These are phyloP conservation scores for Ustilago trichophora DNA, from an alignment of 1,284 basidiomycete species.

Conservation along the genomic window DNA sequence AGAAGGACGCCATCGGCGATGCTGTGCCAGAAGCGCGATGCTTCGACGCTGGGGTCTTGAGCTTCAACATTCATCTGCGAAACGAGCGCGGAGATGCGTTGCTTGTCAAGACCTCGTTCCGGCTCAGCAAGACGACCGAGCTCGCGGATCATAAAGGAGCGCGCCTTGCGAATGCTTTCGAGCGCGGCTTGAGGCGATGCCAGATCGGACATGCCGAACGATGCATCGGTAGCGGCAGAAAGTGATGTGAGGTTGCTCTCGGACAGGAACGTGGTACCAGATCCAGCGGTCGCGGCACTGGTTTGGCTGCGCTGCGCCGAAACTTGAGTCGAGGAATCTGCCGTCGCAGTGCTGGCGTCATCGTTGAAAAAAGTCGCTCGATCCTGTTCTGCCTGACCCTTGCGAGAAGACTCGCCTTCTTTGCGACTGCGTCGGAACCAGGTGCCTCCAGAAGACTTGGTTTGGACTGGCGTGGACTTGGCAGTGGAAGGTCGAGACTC, in stretches of 20 bases:
- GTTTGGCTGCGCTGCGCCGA: conserved; percentile 29
- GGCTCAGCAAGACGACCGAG: conserved; percentile 22
- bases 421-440: conserved; percentile 33
- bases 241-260: conserved; percentile 26
- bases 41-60: conserved; percentile 24
- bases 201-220: conserved; percentile 43
- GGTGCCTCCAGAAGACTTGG: conserved; percentile 7
- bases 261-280: conserved; percentile 30
- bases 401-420: conserved; percentile 4
- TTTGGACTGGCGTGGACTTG: conserved; percentile 7
- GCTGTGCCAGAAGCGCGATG: conserved; percentile 45
- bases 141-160: conserved; percentile 46
- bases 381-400: not conserved
- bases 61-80: conserved; percentile 21
- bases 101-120: conserved; percentile 24
- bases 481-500: conserved; percentile 6
- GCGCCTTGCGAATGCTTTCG: conserved; percentile 45
- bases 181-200: conserved; percentile 37
- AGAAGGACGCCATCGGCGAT: conserved; percentile 56
- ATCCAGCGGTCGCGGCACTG: conserved; percentile 26
- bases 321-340: conserved; percentile 13
- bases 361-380: conserved; percentile 1
- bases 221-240: conserved; percentile 21
- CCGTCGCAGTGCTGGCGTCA: not conserved
- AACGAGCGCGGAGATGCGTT: conserved; percentile 31